A percentile compares a stretch with the other conserved stretches of the same genome.
Conservation (phyloP, 2,329 filamentous ascomycete species). For the Microcyclospora tardicrescens region DNA sequence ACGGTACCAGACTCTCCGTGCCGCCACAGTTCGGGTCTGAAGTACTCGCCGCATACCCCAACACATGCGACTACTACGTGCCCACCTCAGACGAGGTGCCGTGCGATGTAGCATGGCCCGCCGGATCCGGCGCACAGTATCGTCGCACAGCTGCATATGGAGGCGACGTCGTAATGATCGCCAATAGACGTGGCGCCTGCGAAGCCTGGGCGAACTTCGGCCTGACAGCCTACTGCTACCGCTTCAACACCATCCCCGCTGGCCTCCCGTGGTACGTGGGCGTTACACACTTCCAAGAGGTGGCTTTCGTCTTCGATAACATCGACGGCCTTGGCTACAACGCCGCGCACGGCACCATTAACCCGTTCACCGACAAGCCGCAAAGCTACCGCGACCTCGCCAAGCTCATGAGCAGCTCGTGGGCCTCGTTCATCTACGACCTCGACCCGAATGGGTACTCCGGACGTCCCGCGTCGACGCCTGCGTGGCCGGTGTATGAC, state of each 20-base stretch:
- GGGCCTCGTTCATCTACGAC: slow-evolving; percentile 33
- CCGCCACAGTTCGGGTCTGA: slow-evolving; percentile 20
- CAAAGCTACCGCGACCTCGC: slow-evolving; percentile 27
- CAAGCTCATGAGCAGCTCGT: slow-evolving; percentile 31
- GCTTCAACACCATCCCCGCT: slow-evolving; percentile 45
- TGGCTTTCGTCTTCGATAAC: slow-evolving; percentile 33
- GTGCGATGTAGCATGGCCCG: slow-evolving; percentile 26
- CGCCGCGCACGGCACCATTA: slow-evolving; percentile 17
- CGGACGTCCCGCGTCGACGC: slow-evolving; percentile 10
- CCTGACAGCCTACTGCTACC: slow-evolving; percentile 46
- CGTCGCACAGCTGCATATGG: slow-evolving; percentile 42
- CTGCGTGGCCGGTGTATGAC: slow-evolving; percentile 30
- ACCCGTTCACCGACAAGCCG: slow-evolving; percentile 24
- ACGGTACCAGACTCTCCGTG: slow-evolving; percentile 10
- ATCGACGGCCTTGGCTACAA: slow-evolving; percentile 30
- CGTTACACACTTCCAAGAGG: slow-evolving; percentile 43
- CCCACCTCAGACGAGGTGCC: slow-evolving; percentile 25
- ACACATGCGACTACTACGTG: slow-evolving; percentile 37
- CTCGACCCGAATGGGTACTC: slow-evolving; percentile 26
- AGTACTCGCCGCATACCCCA: slow-evolving; percentile 40
- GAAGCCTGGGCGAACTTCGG: slow-evolving; percentile 37
- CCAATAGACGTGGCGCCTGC: slow-evolving; percentile 40
- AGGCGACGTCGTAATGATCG: slow-evolving; percentile 45
- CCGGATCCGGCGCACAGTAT: slow-evolving; percentile 34
- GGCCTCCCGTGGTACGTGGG: slow-evolving; percentile 32